Evolutionary conservation across 257 asterid genomes (phyloP), one percentile per base, ranked within the genome.

Genomic region (Solanum piurae): DNA sequence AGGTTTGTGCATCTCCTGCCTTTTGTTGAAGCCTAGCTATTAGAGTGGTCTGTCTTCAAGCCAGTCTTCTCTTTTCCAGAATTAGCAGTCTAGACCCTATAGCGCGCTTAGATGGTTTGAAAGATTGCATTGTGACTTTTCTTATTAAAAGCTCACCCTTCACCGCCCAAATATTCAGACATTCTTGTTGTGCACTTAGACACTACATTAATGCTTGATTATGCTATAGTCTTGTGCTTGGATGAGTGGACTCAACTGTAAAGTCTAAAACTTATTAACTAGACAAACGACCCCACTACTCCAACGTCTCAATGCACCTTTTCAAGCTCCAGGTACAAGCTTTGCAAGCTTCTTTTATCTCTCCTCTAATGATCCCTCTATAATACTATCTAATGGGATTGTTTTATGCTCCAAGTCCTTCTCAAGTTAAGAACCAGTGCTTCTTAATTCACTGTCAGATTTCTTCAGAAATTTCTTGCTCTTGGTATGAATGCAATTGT

Each of bases 1-100:
- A 91, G 98, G 98, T 95, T 91, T 20, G 87, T 76, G 31, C 12
- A 14, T 49, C 85, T 44, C 42, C 21, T 49, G 6, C 12, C 69
- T 5, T 0, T 20, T 82, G 14, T 46, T 49, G 69, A 82, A 3
- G 20, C 69, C 71, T 82, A 29, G 29, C 33, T 29, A 46, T 79
- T 79, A 27, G 66, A 79, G 66, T 27, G 6, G 85, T 79, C 16
- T 79, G 27, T 44, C 0, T 79, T 36, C 38, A 25, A 25, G 66
- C 16, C 49, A 80, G 85, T 80, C 85, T 80, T 80, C 85, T 80
- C 68, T 46, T 29, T 80, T 31, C 25, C 16, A 13, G 0, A 79
- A 79, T 42, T 46, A 27, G 68, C 10, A 46, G 29, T 13, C 6
- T 14, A 80, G 20, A 79, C 27, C 40, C 40, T 80, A 20, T 29